These are phyloP conservation scores for Silene latifolia DNA, from an alignment of 148 eudicot genomes.

Conservation along the genomic window DNA sequence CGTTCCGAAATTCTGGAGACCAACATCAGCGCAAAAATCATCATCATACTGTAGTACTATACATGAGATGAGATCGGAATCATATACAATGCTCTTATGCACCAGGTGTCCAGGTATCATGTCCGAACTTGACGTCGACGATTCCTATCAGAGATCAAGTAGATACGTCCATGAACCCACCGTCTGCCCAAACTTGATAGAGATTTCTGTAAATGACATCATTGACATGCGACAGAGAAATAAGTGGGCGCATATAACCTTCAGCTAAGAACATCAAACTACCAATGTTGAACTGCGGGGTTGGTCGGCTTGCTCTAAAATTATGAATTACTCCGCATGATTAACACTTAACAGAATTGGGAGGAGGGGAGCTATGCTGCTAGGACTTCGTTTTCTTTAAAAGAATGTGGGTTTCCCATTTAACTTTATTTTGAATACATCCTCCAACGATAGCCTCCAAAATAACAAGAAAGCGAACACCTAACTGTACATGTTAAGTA, in stretches of 20 bases:
- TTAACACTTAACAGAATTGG: too few species aligned
- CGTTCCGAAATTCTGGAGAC: constrained; percentile 8
- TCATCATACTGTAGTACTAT: constrained; percentile 9
- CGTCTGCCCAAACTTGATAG: constrained; percentile 48
- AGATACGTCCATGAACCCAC: constrained; percentile 92
- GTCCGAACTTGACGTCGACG: constrained; percentile 38
- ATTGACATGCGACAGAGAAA: constrained; percentile 31
- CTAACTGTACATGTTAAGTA: not conserved
- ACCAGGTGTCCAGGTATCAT: constrained; percentile 17
- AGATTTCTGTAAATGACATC: not conserved
- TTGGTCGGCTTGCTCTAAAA: too few species aligned
- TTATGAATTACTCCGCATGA: too few species aligned
- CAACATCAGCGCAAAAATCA: constrained; percentile 6
- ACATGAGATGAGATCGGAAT: constrained; percentile 13
- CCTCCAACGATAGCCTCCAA: too few species aligned
- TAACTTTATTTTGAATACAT: too few species aligned
- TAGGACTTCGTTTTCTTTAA: too few species aligned
- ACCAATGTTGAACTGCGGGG: too few species aligned
- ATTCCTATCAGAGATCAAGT: constrained; percentile 54
- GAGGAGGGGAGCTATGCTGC: too few species aligned
- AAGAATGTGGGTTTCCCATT: not conserved
- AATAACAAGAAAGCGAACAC: not conserved
- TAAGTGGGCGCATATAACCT: too few species aligned
- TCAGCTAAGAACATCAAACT: too few species aligned
- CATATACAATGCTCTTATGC: not conserved